These are phyloP conservation scores for Debaryomycetaceae sp. DNA, from an alignment of 1,139 yeast genomes.

Conservation along the genomic window DNA sequence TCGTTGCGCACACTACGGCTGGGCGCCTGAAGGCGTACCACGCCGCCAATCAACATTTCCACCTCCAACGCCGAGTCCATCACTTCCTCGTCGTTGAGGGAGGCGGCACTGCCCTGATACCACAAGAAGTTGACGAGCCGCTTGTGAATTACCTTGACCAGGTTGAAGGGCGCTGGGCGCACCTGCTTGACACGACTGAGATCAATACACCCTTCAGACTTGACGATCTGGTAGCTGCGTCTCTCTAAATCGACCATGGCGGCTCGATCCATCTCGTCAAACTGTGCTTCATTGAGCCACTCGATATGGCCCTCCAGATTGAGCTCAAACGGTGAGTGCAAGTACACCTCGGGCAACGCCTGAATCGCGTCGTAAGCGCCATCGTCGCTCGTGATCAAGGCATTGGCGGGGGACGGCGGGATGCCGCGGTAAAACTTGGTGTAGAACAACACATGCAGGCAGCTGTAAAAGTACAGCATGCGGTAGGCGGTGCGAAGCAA, in stretches of 20 bases:
- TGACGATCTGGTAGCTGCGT: slow-evolving; percentile 49
- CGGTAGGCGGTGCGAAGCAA: slow-evolving; percentile 47
- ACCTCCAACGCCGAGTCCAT: slow-evolving; percentile 51
- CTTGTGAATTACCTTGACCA: slow-evolving; percentile 28
- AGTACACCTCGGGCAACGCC: slow-evolving; percentile 33
- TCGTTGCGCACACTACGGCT: slow-evolving; percentile 45
- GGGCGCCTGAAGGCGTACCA: slow-evolving; percentile 57
- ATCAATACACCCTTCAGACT: slow-evolving; percentile 62
- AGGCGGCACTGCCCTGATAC: slow-evolving; percentile 25
- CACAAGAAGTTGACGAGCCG: slow-evolving; percentile 41
- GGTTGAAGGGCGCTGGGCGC: slow-evolving; percentile 20
- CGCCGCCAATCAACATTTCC: slow-evolving; percentile 42
- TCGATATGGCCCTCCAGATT: slow-evolving; percentile 47
- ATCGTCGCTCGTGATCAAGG: slow-evolving; percentile 13
- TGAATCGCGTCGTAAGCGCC: slow-evolving; percentile 15
- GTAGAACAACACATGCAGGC: slow-evolving; percentile 58
- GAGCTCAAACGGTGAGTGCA: slow-evolving; percentile 48
- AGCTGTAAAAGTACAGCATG: slow-evolving; percentile 60
- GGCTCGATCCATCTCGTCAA: slow-evolving; percentile 44
- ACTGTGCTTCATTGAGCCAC: slow-evolving; percentile 54
- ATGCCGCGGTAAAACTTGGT: slow-evolving; percentile 50
- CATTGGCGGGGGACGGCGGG: slow-evolving; percentile 55
- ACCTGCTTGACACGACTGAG: slow-evolving; percentile 45
- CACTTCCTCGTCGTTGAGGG: slow-evolving; percentile 25
- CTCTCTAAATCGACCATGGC: slow-evolving; percentile 67